Percentiles rank a stretch among this genome's conserved stretches.
phyloP scores from a whole-genome alignment of 2,329 filamentous ascomycete species.

The Pleomassaria siparia region DNA sequence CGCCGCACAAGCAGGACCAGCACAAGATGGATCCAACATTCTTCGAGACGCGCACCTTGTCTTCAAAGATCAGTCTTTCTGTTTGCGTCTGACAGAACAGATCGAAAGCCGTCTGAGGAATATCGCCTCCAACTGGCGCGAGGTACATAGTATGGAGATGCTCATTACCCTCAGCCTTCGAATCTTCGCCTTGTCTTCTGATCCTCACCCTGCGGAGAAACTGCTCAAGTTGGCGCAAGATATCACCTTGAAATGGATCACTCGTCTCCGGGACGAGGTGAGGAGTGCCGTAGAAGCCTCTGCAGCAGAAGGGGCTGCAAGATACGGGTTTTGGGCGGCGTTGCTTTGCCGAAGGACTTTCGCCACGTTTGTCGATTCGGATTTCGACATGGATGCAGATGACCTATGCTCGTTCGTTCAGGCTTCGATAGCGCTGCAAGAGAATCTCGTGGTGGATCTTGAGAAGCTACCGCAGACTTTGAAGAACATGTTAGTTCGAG shows the following conservation, averaged over 20 bases:
- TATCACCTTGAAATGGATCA: conserved; percentile 54
- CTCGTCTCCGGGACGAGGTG: conserved; percentile 50
- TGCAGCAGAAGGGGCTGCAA: conserved; percentile 45
- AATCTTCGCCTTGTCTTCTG: conserved; percentile 31
- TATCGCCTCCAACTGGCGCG: conserved; percentile 59
- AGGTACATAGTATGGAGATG: conserved; percentile 58
- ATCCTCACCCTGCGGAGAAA: conserved; percentile 8
- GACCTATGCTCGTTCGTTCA: conserved; percentile 36
- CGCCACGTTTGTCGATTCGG: conserved; percentile 18
- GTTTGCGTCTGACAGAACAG: conserved; percentile 48
- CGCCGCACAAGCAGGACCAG: conserved; percentile 58
- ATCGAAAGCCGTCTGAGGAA: conserved; percentile 47
- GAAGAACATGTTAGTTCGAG: conserved; percentile 46
- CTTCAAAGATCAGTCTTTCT: conserved; percentile 54
- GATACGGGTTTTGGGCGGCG: conserved; percentile 56
- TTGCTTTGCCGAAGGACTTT: conserved; percentile 58
- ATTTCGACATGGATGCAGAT: conserved; percentile 10
- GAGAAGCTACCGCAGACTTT: conserved; percentile 31
- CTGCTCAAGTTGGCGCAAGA: conserved; percentile 47
- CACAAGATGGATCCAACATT: conserved; percentile 16
- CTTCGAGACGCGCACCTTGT: conserved; percentile 52
- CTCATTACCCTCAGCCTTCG: conserved; percentile 55
- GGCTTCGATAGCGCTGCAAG: conserved; percentile 48
- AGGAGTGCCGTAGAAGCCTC: conserved; percentile 41
- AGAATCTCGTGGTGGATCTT: conserved; percentile 46